phyloP scores from a whole-genome alignment of 1,284 basidiomycete genomes.

The Fomitiporia mediterranea region DNA sequence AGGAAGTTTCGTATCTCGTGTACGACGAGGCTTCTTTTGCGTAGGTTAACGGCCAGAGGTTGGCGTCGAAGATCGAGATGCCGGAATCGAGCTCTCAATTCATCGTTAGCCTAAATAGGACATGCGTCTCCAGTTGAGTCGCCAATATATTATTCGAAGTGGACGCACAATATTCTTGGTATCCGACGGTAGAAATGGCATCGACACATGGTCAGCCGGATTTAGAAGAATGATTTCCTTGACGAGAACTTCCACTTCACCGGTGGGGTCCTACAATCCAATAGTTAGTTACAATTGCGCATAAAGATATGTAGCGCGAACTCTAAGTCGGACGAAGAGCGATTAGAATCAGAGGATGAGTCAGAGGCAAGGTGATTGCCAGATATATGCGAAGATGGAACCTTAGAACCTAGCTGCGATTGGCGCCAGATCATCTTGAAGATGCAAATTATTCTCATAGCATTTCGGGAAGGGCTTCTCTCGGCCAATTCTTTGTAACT shows the following conservation, averaged over 20 bases:
- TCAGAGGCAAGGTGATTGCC: constrained; percentile 1
- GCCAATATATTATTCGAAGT: constrained; percentile 15
- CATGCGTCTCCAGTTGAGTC: background rate
- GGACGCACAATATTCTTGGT: constrained; percentile 65
- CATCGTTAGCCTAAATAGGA: constrained; percentile 67
- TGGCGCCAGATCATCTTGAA: constrained; percentile 9
- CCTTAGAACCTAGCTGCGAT: constrained; percentile 13
- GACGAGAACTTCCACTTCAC: constrained; percentile 80
- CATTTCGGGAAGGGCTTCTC: constrained; percentile 8
- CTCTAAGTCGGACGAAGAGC: background rate
- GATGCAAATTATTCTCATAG: constrained; percentile 5
- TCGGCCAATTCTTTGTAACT: constrained; percentile 14
- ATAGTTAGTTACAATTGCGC: background rate
- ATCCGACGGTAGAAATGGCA: constrained; percentile 84
- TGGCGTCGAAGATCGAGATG: constrained; percentile 83
- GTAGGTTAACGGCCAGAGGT: constrained; percentile 72
- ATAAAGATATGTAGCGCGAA: background rate
- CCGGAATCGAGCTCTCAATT: constrained; percentile 78
- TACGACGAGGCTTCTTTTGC: constrained; percentile 74
- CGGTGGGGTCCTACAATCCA: constrained; percentile 48
- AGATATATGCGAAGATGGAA: constrained; percentile 13
- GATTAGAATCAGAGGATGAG: background rate
- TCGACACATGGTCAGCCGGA: constrained; percentile 50
- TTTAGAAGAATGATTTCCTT: constrained; percentile 71
- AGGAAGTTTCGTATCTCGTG: constrained; percentile 73